phyloP scores from a whole-genome alignment of 2,329 filamentous ascomycete species.

The Venturiaceae sp. region DNA sequence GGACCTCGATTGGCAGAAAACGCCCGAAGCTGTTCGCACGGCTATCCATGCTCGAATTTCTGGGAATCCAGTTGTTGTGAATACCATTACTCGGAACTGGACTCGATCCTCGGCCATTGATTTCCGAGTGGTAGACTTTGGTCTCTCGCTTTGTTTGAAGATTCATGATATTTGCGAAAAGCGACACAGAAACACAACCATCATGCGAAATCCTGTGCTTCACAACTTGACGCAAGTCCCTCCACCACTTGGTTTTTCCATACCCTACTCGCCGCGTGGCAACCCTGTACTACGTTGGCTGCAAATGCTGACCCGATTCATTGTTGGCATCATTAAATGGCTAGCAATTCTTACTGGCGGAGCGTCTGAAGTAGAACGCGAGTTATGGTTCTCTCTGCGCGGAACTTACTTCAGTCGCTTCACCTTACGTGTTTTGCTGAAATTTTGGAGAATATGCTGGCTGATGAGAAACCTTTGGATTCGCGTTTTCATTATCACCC shows the following conservation, averaged over 20 bases:
- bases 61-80: neutral
- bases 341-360: neutral
- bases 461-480: neutral
- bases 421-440: neutral
- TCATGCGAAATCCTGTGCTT: neutral
- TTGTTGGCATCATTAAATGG: neutral
- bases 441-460: conserved; percentile 1
- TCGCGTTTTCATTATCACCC: neutral
- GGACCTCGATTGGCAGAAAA: neutral
- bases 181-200: neutral
- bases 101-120: neutral
- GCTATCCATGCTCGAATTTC: neutral
- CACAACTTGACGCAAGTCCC: neutral
- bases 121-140: neutral
- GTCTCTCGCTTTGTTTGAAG: neutral
- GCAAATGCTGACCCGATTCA: neutral
- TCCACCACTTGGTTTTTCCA: too few relatives aligned
- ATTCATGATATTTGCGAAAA: neutral
- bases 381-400: neutral
- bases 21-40: neutral
- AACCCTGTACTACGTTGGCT: too few relatives aligned
- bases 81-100: neutral
- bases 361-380: conserved; percentile 1
- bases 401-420: neutral
- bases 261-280: too few relatives aligned